These are phyloP conservation scores for Pseudodiploospora longispora DNA, from an alignment of 2,329 filamentous ascomycete species.

Conservation along the genomic window DNA sequence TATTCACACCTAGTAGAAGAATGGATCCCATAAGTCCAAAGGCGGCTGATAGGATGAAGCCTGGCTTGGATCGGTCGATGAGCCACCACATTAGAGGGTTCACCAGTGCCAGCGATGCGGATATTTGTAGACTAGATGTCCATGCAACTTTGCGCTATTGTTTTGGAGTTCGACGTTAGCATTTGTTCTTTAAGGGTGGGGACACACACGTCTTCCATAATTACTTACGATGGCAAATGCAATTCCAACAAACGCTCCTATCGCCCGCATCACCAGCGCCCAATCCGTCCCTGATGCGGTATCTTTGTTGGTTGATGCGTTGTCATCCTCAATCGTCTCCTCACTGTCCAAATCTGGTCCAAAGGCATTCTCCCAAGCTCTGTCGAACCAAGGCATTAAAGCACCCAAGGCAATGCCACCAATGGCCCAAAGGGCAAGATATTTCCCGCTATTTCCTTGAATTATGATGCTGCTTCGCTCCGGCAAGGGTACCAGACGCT, in stretches of 20 bases:
- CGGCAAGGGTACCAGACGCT: constrained; percentile 54
- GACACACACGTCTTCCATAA: background rate
- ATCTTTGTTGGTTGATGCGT: constrained; percentile 17
- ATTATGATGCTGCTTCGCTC: constrained; percentile 29
- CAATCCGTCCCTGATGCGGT: constrained; percentile 54
- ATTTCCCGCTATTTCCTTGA: constrained; percentile 48
- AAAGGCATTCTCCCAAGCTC: constrained; percentile 55
- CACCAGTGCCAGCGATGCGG: constrained; percentile 76
- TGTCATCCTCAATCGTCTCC: constrained; percentile 20
- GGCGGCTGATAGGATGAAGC: constrained; percentile 68
- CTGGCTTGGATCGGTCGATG: constrained; percentile 80
- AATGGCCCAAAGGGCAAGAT: constrained; percentile 73
- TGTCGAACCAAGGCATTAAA: constrained; percentile 77
- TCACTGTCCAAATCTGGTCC: constrained; percentile 27
- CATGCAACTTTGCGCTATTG: constrained; percentile 76
- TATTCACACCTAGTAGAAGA: constrained; percentile 65
- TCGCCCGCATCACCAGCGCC: constrained; percentile 54
- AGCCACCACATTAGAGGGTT: constrained; percentile 96
- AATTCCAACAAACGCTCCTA: constrained; percentile 54
- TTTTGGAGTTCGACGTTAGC: no score
- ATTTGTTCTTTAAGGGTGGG: no score
- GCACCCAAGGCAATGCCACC: constrained; percentile 71
- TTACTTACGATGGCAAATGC: constrained; percentile 66
- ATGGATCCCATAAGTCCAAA: constrained; percentile 69
- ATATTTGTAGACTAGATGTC: constrained; percentile 91